phyloP scores from a whole-genome alignment of 2,329 filamentous ascomycete genomes.

The Neonectria magnoliae region DNA sequence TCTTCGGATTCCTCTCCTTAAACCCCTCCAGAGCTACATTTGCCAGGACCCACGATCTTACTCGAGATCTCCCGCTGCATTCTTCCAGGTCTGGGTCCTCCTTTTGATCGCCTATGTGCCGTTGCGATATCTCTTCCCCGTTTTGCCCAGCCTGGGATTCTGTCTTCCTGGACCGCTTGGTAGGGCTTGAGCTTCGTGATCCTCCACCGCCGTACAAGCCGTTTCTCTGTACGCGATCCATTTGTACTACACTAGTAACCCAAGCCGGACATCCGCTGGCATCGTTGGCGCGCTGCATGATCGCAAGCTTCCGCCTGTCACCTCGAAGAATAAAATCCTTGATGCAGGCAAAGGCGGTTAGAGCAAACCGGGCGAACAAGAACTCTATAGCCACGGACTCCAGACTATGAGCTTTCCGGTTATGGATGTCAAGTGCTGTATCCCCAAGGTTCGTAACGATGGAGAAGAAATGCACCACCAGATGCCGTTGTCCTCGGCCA shows the following conservation, averaged over 20 bases:
- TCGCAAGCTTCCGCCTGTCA: neutral
- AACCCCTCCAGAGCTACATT: neutral
- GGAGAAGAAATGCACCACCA: constrained; percentile 9
- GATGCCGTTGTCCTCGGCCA: neutral
- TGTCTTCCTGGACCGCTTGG: constrained; percentile 6
- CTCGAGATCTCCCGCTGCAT: neutral
- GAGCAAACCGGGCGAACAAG: constrained; percentile 1
- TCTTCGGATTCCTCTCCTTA: neutral
- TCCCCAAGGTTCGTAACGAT: neutral
- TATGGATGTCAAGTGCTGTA: neutral
- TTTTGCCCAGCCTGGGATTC: neutral
- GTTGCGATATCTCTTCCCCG: neutral
- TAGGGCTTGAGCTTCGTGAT: neutral
- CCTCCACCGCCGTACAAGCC: neutral
- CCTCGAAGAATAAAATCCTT: constrained; percentile 2
- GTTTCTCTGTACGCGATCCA: neutral
- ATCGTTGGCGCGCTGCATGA: neutral
- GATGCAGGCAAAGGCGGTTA: neutral
- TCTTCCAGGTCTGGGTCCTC: neutral
- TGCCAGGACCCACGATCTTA: neutral
- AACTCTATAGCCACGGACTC: neutral
- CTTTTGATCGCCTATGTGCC: neutral
- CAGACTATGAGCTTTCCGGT: constrained; percentile 1
- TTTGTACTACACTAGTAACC: neutral
- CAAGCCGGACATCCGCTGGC: neutral